A percentile compares a stretch with the other conserved stretches of the same genome.
Conservation (phyloP, 257 asterid species). For the Buddleja alternifolia region DNA sequence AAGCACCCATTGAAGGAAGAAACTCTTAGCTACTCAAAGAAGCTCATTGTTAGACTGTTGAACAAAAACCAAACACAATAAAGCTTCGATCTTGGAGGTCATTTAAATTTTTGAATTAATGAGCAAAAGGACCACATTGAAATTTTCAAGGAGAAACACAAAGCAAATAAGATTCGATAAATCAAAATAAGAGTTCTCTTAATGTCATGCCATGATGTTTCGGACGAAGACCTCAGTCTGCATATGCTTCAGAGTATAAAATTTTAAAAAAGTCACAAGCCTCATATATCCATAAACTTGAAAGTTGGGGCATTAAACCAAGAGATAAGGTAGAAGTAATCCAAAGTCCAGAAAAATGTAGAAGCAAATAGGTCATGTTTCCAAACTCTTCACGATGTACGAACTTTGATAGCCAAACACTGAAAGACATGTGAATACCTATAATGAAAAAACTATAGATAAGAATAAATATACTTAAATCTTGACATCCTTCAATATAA, state of each 20-base stretch:
- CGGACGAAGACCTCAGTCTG: neutral
- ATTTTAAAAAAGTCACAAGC: neutral
- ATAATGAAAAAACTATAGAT: neutral
- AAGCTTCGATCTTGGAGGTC: neutral
- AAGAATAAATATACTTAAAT: neutral
- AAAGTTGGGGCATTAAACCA: neutral
- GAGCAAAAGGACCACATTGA: neutral
- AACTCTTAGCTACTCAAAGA: neutral
- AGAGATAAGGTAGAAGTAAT: neutral
- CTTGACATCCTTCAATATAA: slow-evolving; percentile 6
- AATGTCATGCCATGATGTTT: neutral
- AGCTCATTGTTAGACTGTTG: neutral
- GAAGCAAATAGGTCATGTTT: neutral
- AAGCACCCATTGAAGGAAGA: neutral
- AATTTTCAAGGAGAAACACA: neutral
- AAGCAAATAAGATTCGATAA: neutral
- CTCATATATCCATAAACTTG: neutral
- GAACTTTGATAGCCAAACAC: neutral
- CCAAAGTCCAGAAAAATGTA: slow-evolving; percentile 13
- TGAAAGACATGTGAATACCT: neutral
- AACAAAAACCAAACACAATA: neutral
- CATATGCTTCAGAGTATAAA: neutral
- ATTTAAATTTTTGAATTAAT: neutral
- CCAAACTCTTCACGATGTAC: slow-evolving; percentile 14
- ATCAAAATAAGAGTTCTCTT: neutral